Evolutionary conservation across 495 filamentous ascomycete genomes (phyloP).

Genomic region (Symbiotaphrina buchneri): DNA sequence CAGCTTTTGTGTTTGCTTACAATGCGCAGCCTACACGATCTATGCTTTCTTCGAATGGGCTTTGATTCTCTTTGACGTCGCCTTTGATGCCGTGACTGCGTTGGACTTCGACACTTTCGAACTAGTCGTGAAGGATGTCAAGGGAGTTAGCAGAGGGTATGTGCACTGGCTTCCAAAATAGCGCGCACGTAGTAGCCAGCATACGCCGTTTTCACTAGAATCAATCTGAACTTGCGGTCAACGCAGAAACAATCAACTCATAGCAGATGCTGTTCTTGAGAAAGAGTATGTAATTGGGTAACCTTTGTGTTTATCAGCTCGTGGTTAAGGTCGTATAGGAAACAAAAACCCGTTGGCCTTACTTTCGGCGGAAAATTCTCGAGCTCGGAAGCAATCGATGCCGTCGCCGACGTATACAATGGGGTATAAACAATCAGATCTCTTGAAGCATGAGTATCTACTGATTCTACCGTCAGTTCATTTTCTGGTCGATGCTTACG

Average conservation of each 20-base stretch:
- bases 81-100: slow-evolving; percentile 90
- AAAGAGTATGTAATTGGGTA: slow-evolving; percentile 45
- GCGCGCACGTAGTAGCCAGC: slow-evolving; percentile 21
- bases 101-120: slow-evolving; percentile 86
- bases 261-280: slow-evolving; percentile 58
- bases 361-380: slow-evolving; percentile 53
- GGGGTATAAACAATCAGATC: slow-evolving; percentile 22
- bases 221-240: slow-evolving; percentile 8
- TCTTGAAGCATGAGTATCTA: slow-evolving; percentile 5
- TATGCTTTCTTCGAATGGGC: slow-evolving; percentile 98
- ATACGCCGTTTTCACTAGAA: too few relatives aligned
- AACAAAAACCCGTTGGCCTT: slow-evolving; percentile 47
- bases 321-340: slow-evolving; percentile 24
- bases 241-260: slow-evolving; percentile 32
- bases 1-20: slow-evolving; percentile 5
- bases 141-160: slow-evolving; percentile 95
- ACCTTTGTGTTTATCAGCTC: slow-evolving; percentile 3
- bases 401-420: slow-evolving; percentile 75
- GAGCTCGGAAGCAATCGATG: slow-evolving; percentile 53
- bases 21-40: slow-evolving; percentile 66
- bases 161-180: slow-evolving; percentile 92
- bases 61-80: slow-evolving; percentile 84
- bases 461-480: slow-evolving; percentile 34
- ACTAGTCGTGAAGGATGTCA: slow-evolving; percentile 68
- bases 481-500: slow-evolving; percentile 91